Conservation (phyloP, 2,329 filamentous ascomycete species). For the Curvularia spicifera region DNA sequence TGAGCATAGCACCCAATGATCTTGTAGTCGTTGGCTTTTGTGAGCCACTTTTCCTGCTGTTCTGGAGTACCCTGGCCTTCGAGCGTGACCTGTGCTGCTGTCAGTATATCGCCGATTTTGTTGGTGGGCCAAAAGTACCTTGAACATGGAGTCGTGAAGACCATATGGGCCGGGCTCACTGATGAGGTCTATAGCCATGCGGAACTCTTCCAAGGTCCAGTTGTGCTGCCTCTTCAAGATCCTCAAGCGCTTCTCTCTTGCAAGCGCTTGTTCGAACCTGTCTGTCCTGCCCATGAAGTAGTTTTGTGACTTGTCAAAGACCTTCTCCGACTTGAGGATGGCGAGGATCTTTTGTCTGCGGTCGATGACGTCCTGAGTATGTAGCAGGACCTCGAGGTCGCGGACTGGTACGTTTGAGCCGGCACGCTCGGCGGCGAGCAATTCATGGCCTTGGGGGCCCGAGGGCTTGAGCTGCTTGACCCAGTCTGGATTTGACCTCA, state of each 20-base stretch:
- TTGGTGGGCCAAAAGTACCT: constrained; percentile 52
- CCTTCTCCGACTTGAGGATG: constrained; percentile 69
- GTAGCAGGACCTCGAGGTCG: constrained; percentile 71
- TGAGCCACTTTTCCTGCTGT: constrained; percentile 75
- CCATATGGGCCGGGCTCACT: constrained; percentile 77
- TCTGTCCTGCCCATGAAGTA: constrained; percentile 75
- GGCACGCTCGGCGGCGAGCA: constrained; percentile 71
- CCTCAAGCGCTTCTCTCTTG: constrained; percentile 71
- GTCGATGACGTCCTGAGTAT: constrained; percentile 69
- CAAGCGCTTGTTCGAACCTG: constrained; percentile 72
- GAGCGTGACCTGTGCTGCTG: constrained; percentile 63
- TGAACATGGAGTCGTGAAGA: constrained; percentile 73
- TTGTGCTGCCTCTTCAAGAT: constrained; percentile 70
- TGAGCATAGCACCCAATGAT: constrained; percentile 82
- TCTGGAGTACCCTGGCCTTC: constrained; percentile 74
- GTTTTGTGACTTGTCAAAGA: constrained; percentile 81
- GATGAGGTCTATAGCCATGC: constrained; percentile 70
- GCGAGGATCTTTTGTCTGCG: constrained; percentile 66
- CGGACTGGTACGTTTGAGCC: constrained; percentile 71
- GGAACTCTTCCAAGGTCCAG: constrained; percentile 70
- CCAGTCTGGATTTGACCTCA: constrained; percentile 63
- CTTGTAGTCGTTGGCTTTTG: constrained; percentile 71
- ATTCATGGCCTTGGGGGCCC: constrained; percentile 70
- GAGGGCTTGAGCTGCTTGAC: constrained; percentile 71
- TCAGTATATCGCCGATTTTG: constrained; percentile 14